Base-by-base conservation (phyloP, 352 stramenopile genomes). In the Elongisporangium undulatum region DNA sequence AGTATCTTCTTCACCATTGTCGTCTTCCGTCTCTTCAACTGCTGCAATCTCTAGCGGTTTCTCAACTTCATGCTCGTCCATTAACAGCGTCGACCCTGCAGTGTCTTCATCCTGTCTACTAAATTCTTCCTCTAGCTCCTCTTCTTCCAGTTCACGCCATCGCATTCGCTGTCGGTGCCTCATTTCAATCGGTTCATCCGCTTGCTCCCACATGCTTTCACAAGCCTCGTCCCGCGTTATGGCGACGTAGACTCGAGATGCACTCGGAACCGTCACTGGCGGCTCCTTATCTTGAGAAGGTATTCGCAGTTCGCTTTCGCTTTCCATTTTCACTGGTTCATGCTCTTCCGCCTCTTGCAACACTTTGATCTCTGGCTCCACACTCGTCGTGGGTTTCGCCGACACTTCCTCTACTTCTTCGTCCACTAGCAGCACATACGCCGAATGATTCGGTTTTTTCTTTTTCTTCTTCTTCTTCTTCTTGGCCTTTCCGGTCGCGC, bases 381-480 rank as follows among this genome's bases (percentile, higher is more conserved):
- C 29, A 13, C 5, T 41, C 16, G 61, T 58, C 17, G 63, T 29
- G 38, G 22, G 7, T 56, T 68, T 52, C 17, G 50, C 29, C 0
- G 59, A 45, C 8, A 63, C 51, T 21, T 61, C 55, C 53, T 56
- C 9, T 62, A 62, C 74, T 41, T 85, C 74, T 34, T 80, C 71
- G 58, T 80, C 77, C 16, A 74, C 66, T 9, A 80, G 68, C 51
- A 78, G 55, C n/a, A 82, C 55, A 41, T 85, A 79, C 3, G 63
- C 75, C 5, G 63, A 60, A 7, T 65, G 61, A 13, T 50, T 74
- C 12, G 60, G 16, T 45, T 79, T 86, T 52, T 83, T 81, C 53
- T 78, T 89, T 61, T 85, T 85, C 63, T 85, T 92, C 22, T 74
- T 72, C 56, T 89, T 89, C 66, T 89, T 91, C 58, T 82, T 87